phyloP scores from a whole-genome alignment of 495 filamentous ascomycete species.

The Aspergillus indologenus region DNA sequence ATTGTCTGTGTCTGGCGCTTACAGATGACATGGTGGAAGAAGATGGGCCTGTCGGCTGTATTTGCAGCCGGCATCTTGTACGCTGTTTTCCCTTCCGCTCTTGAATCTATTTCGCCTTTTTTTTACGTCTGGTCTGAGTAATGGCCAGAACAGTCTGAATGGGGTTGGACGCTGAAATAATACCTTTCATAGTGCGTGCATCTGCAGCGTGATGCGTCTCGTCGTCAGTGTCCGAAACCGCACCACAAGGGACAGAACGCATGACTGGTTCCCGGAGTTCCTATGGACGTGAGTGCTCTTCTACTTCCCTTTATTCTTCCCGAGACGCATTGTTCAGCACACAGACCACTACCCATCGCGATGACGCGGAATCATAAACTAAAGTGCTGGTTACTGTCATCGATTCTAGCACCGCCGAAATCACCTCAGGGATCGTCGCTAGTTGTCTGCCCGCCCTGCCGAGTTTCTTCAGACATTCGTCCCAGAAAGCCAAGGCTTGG shows the following conservation, averaged over 20 bases:
- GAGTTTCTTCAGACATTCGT: constrained; percentile 17
- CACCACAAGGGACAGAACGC: constrained; percentile 14
- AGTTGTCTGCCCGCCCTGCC: constrained; percentile 23
- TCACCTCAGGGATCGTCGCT: constrained; percentile 24
- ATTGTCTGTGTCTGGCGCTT: constrained; percentile 34
- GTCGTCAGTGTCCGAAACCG: constrained; percentile 15
- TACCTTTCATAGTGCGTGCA: constrained; percentile 1
- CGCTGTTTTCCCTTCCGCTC: not conserved
- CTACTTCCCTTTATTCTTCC: not conserved
- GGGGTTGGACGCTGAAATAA: not conserved
- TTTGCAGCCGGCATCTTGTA: constrained; percentile 40
- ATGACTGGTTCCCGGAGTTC: constrained; percentile 23
- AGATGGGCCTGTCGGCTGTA: constrained; percentile 28
- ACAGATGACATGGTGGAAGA: constrained; percentile 23
- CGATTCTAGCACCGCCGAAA: constrained; percentile 20
- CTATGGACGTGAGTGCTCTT: constrained; percentile 22
- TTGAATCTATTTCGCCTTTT: not conserved
- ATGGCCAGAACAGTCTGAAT: not conserved
- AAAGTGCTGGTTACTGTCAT: too few species aligned
- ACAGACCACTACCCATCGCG: too few species aligned
- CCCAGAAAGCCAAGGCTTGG: constrained; percentile 12
- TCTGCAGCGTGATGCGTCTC: constrained; percentile 24
- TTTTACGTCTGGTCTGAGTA: too few species aligned
- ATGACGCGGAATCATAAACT: too few species aligned
- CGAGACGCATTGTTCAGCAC: too few species aligned